Conservation (phyloP, 805 yeast species). For the Cyberlindnera mississippiensis region DNA sequence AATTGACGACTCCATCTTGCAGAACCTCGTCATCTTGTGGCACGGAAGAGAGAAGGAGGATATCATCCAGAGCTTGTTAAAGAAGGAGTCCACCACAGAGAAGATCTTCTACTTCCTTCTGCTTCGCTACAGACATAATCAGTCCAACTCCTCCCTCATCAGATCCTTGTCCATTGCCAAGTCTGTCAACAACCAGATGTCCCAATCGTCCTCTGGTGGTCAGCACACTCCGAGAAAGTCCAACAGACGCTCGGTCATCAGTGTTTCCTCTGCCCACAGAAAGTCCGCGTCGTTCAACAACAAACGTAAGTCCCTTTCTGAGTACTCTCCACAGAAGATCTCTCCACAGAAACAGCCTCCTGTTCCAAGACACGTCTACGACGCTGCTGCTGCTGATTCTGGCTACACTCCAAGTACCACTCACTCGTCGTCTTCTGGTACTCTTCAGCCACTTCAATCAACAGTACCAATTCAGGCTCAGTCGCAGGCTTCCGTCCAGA, state of each 20-base stretch:
- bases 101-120: conserved; percentile 76
- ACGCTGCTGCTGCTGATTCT: conserved; percentile 10
- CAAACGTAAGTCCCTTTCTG: conserved; percentile 23
- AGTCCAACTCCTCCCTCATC: conserved; percentile 31
- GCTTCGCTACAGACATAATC: conserved; percentile 73
- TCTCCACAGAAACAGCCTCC: conserved; percentile 20
- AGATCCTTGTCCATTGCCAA: conserved; percentile 30
- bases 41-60: conserved; percentile 67
- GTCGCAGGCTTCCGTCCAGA: conserved; percentile 8
- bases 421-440: not conserved
- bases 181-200: conserved; percentile 22
- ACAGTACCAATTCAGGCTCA: conserved; percentile 3
- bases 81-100: conserved; percentile 61
- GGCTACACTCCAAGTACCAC: conserved; percentile 2
- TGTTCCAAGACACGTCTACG: conserved; percentile 23
- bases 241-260: conserved; percentile 39
- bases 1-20: conserved; percentile 69
- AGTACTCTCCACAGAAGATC: conserved; percentile 18
- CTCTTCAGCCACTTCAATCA: not conserved
- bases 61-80: conserved; percentile 51
- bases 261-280: conserved; percentile 46
- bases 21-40: conserved; percentile 74
- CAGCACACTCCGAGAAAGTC: conserved; percentile 30
- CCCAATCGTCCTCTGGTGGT: conserved; percentile 10
- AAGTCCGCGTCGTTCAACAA: conserved; percentile 44